A percentile compares a stretch with the other conserved stretches of the same genome.
phyloP scores from a whole-genome alignment of 1,139 yeast species.

The Ogataea hybrid region DNA sequence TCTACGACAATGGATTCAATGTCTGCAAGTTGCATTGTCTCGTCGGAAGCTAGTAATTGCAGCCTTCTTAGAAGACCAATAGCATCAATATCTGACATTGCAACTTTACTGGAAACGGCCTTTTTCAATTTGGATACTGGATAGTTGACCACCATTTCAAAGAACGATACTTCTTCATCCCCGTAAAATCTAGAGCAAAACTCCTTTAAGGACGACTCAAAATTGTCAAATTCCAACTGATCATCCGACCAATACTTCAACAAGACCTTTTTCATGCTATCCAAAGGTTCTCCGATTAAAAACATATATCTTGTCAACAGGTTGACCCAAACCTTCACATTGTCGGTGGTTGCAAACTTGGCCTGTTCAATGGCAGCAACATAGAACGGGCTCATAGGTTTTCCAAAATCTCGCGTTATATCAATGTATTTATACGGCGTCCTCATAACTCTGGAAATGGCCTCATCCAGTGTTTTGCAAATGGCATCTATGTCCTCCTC shows the following conservation, averaged over 20 bases:
- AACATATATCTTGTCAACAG: constrained; percentile 43
- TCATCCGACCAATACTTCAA: constrained; percentile 25
- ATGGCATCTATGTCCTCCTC: constrained; percentile 31
- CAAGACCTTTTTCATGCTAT: constrained; percentile 34
- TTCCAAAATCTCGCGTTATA: constrained; percentile 41
- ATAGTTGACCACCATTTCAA: constrained; percentile 30
- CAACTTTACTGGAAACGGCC: constrained; percentile 32
- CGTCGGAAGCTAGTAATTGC: constrained; percentile 31
- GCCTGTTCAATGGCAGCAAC: constrained; percentile 74
- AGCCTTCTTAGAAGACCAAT: constrained; percentile 44
- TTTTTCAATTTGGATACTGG: constrained; percentile 28
- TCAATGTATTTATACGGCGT: constrained; percentile 87
- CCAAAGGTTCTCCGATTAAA: constrained; percentile 53
- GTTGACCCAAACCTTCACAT: constrained; percentile 48
- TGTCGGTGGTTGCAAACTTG: constrained; percentile 44
- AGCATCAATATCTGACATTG: constrained; percentile 47
- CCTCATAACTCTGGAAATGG: constrained; percentile 63
- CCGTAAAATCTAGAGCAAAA: constrained; percentile 5
- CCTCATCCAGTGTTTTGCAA: constrained; percentile 71
- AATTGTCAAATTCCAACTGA: constrained; percentile 8
- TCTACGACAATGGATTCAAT: constrained; percentile 28
- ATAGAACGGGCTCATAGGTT: constrained; percentile 59
- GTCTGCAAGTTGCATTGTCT: constrained; percentile 16
- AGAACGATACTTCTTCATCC: constrained; percentile 18
- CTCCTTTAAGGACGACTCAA: constrained; percentile 7